These are phyloP conservation scores for Ustilago sp. DNA, from an alignment of 1,284 basidiomycete genomes.

Conservation along the genomic window DNA sequence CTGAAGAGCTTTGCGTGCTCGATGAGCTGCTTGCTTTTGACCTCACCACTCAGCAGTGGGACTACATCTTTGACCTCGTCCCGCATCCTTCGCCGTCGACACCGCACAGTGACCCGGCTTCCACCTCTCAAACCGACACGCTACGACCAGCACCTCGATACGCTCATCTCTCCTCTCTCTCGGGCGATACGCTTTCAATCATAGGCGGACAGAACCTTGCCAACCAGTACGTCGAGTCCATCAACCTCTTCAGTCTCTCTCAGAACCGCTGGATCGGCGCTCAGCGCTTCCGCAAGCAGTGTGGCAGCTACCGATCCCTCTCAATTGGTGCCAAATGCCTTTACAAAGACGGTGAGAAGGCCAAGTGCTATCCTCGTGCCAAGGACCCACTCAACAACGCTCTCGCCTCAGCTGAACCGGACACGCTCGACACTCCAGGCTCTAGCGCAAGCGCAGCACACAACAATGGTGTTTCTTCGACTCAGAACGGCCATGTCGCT, in stretches of 20 bases:
- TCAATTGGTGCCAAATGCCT: constrained; percentile 47
- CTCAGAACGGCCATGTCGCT: constrained; percentile 7
- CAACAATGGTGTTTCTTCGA: background rate
- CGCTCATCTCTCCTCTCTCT: constrained; percentile 61
- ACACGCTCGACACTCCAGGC: background rate
- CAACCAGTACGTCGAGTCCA: constrained; percentile 71
- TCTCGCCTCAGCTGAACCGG: background rate
- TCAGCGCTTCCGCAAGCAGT: constrained; percentile 56
- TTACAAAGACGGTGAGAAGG: constrained; percentile 49
- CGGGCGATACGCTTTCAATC: constrained; percentile 76
- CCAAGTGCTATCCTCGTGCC: constrained; percentile 54
- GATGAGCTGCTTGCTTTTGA: constrained; percentile 63
- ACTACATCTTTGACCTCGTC: constrained; percentile 41
- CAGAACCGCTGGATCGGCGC: constrained; percentile 49
- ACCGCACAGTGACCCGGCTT: constrained; percentile 11
- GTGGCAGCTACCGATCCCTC: constrained; percentile 61
- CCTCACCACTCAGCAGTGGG: constrained; percentile 57
- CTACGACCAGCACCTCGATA: constrained; percentile 55
- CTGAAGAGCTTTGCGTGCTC: constrained; percentile 59
- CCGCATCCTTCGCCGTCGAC: constrained; percentile 8
- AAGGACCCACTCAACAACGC: constrained; percentile 33
- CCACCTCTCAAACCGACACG: constrained; percentile 16
- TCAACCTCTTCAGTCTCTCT: constrained; percentile 60
- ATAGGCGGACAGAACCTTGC: constrained; percentile 87
- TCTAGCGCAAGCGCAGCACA: constrained; percentile 6